Evolutionary conservation across 306 rosid genomes (phyloP), one percentile per base, ranked within the genome.

Genomic region (Senna siamea): DNA sequence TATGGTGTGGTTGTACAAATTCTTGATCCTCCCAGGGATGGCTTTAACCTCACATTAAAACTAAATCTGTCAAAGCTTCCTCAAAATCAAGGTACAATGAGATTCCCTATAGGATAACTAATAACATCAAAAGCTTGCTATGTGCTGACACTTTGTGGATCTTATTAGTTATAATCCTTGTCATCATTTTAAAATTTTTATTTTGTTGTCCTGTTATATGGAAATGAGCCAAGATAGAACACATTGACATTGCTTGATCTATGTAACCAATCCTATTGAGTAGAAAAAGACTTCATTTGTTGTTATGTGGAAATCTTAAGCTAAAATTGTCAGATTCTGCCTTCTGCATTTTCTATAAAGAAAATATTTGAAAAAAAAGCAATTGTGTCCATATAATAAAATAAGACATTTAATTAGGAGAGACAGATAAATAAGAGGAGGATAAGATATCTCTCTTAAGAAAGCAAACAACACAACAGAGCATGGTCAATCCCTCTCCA

Each of bases 11-110:
- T 80, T 58, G 89, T 89, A 65, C 97, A 94, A 78, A 92, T 94
- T 84, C 93, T 91, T 73, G 99, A 94, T 72, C 99, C 98, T 74
- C 97, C 97, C 35, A 88, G 95, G 79, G 99, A 94, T 79, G 99
- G 97, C 73, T 92, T 89, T 83, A 94, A 94, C 88, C 96, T 94
- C 48, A 92, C 99, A 12, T 80, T 94, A 74, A 92, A 88, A 82
- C 80, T 92, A 67, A 89, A 94, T 85, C 86, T 94, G 14, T 79
- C 83, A 5, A 92, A 92, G 85, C 88, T 94, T 80, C 93, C 96
- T 9, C 80, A 82, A 73, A 86, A 94, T 85, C 95, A 87, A 88
- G 98, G 98, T 94, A 84, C 83, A 66, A 5, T 69, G 67, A 76
- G 84, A 80, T 89, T 89, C 71, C 82, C 69, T 79, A 76, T 83